phyloP scores from a whole-genome alignment of 345 rosid species.

The Balakata baccata region DNA sequence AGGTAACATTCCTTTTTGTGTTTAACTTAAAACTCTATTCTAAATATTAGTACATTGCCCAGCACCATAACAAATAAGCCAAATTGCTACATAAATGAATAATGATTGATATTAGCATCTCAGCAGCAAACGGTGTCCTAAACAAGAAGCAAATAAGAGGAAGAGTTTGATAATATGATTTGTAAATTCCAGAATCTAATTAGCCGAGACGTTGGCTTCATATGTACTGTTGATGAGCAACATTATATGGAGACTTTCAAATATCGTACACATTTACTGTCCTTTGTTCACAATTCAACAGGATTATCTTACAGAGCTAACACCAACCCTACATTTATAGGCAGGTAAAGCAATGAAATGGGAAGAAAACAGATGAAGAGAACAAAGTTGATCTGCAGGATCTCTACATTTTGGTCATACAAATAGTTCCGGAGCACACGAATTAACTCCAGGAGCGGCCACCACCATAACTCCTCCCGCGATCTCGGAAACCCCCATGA shows the following conservation, averaged over 20 bases:
- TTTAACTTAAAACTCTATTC: too few species aligned
- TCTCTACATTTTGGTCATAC: not conserved
- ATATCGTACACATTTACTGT: not conserved
- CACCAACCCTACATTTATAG: not conserved
- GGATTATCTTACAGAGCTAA: constrained; percentile 14
- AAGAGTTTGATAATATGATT: too few species aligned
- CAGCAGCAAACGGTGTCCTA: too few species aligned
- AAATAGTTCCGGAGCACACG: not conserved
- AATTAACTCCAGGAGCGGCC: constrained; percentile 54
- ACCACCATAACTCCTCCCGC: constrained; percentile 54
- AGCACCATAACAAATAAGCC: too few species aligned
- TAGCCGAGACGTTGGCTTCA: too few species aligned
- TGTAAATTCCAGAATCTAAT: too few species aligned
- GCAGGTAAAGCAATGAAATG: not conserved
- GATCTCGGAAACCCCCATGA: constrained; percentile 55
- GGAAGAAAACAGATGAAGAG: not conserved
- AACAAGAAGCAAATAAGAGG: too few species aligned
- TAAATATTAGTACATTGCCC: too few species aligned
- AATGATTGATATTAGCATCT: too few species aligned
- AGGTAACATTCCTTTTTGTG: too few species aligned
- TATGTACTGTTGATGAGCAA: not conserved
- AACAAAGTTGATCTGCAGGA: not conserved
- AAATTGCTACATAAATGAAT: too few species aligned
- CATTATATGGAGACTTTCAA: not conserved
- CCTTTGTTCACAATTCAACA: not conserved